Base-by-base conservation (phyloP, 495 filamentous ascomycete genomes). In the Annulohypoxylon bovei region DNA sequence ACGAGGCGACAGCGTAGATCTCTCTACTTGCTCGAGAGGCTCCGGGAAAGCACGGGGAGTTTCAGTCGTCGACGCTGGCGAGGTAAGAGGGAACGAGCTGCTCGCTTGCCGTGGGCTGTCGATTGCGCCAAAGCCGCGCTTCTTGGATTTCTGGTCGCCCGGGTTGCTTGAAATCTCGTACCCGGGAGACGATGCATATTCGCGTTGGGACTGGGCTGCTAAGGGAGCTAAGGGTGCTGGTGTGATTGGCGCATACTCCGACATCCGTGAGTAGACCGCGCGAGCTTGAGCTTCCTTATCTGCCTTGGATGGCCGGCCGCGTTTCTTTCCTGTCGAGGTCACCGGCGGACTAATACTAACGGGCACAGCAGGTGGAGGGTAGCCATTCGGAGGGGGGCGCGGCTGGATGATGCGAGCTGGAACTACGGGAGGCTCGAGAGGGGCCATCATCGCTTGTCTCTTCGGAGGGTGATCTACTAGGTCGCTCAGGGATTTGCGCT, bases 401-500 rank as follows among this genome's bases (percentile, higher is more conserved):
- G 76, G 77, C 56, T 80, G 79, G 14, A 75, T 69, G 68, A 58
- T 28, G 75, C 72, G 76, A 49, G 66, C 69, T 72, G 70, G 40
- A 67, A 63, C 63, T 62, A 73, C 1, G 49, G 72, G 32, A 49
- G 76, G 63, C 28, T 78, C 74, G 65, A 75, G 66, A 30, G 76
- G 71, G 28, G 67, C 60, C 63, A 74, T 72, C 62, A 81, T 67
- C 23, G 81, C 81, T 63, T 79, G 81, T 61, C 78, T 78, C 64
- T 83, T 84, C 35, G 78, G 46, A 27, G 68, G 72, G 37, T 79
- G 76, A 14, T 83, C 82, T 75, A 52, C 70, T n/a, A 81, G 70
- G 37, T 83, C 81, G 74, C 77, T 72, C 39, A 80, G 61, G 44
- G 82, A 83, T 40, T 79, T 81, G 63, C 81, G 82, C 75, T 84